Evolutionary conservation across 2,329 filamentous ascomycete species (phyloP), one percentile per base, ranked within the genome.

Genomic region (Alternaria alternata): DNA sequence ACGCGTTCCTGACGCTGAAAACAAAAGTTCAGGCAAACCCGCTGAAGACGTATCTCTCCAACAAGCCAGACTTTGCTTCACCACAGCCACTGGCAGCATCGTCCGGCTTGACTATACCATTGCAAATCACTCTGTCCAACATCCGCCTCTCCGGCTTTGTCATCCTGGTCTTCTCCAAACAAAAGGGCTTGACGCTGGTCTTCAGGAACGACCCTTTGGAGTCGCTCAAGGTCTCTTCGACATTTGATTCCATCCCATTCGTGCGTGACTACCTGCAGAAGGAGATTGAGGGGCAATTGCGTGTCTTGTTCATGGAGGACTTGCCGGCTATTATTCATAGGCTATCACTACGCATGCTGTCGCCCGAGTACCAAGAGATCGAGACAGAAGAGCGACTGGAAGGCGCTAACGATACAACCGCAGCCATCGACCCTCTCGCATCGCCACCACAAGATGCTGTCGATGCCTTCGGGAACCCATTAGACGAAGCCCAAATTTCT

Each of bases 131-230:
- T 0, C 79, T 99, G 51, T 98, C 95, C 47, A 92, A 98, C 68
- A 96, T 99, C 76, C 93, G 96, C 75, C 84, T 99, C 51, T 97
- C 94, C 4, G 95, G 94, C 11, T 98, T 99, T 78, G 96, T 99
- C 69, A 97, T 99, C 59, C 81, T 99, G 51, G 95, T 99, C 63
- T 99, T 99, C 78, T 98, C 94, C 3, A 94, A 93, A 77, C 93
- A 97, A 81, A 99, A 99, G 77, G 95, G 95, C 20, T 86, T 99
- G 58, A 99, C 95, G 1, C 85, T 99, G 48, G 95, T 99, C 44
- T 99, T 99, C 78, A 90, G 95, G 71, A 98, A 99, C 86, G 95
- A 99, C 77, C 95, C 95, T 5, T 88, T 99, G 63, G 95, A 99
- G 78, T 97, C 94, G 5, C 88, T 99, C 73, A 98, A 97, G 82